phyloP scores from a whole-genome alignment of 768 basidiomycete genomes.

The Tylopilus vinaceipallidus region DNA sequence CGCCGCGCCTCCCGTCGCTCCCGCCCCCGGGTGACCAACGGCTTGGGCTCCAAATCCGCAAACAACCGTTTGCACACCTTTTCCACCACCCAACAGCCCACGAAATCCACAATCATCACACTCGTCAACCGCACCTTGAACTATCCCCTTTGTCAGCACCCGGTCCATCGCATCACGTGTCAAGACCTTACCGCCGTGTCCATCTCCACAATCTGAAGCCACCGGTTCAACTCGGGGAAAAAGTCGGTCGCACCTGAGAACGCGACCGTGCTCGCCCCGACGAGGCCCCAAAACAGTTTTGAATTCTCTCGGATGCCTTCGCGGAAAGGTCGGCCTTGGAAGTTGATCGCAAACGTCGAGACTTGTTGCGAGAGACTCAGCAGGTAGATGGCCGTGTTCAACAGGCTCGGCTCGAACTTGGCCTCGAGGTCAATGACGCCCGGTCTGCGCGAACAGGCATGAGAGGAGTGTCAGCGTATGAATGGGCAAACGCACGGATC shows the following conservation, averaged over 20 bases:
- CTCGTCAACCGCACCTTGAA: slow-evolving; percentile 79
- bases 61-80: slow-evolving; percentile 80
- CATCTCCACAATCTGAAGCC: slow-evolving; percentile 98
- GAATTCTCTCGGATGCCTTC: slow-evolving; percentile 96
- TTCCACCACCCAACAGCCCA: slow-evolving; percentile 85
- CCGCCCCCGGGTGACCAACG: slow-evolving; percentile 79
- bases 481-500: slow-evolving; percentile 60
- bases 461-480: neutral
- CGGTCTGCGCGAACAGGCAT: slow-evolving; percentile 37
- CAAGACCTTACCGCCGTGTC: slow-evolving; percentile 54
- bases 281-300: slow-evolving; percentile 88
- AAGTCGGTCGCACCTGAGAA: slow-evolving; percentile 94
- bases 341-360: slow-evolving; percentile 98
- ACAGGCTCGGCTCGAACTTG: slow-evolving; percentile 90
- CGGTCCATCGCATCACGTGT: no score
- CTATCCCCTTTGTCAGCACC: slow-evolving; percentile 36
- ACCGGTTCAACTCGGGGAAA: slow-evolving; percentile 90
- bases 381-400: slow-evolving; percentile 97
- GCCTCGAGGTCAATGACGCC: slow-evolving; percentile 91
- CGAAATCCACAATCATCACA: slow-evolving; percentile 87
- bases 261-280: slow-evolving; percentile 87
- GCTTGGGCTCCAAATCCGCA: slow-evolving; percentile 82
- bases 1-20: slow-evolving; percentile 72
- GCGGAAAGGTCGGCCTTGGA: slow-evolving; percentile 97
- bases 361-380: slow-evolving; percentile 96